These are phyloP conservation scores for Crotalaria pallida DNA, from an alignment of 306 rosid genomes.

Conservation along the genomic window DNA sequence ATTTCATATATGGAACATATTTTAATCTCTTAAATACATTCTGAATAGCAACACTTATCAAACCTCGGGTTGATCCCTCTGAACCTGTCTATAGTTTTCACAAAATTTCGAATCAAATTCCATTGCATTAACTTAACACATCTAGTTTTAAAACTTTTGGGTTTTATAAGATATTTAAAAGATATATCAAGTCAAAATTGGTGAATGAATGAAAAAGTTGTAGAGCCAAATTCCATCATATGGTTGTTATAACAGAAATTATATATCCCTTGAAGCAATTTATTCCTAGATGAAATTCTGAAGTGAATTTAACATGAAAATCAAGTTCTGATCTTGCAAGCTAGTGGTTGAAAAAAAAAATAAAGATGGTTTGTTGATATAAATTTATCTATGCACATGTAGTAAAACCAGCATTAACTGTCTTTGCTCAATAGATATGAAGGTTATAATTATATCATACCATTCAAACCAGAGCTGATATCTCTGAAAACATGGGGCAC, in stretches of 20 bases:
- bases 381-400: background rate
- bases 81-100: background rate
- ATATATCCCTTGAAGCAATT: constrained; percentile 6
- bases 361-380: background rate
- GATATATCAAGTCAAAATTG: background rate
- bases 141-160: background rate
- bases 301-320: background rate
- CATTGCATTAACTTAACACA: background rate
- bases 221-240: background rate
- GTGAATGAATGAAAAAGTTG: background rate
- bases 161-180: background rate
- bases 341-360: background rate
- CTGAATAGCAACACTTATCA: background rate
- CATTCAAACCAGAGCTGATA: constrained; percentile 80
- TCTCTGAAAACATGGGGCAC: constrained; percentile 70
- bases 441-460: constrained; percentile 36
- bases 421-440: constrained; percentile 11
- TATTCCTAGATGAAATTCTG: background rate
- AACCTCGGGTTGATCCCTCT: background rate
- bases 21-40: background rate
- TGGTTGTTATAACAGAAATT: background rate
- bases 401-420: constrained; percentile 2
- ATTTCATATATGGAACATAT: background rate
- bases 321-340: constrained; percentile 15
- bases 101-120: background rate